Evolutionary conservation across 805 yeast species (phyloP).

Genomic region (Zygosaccharomyces bailii): DNA sequence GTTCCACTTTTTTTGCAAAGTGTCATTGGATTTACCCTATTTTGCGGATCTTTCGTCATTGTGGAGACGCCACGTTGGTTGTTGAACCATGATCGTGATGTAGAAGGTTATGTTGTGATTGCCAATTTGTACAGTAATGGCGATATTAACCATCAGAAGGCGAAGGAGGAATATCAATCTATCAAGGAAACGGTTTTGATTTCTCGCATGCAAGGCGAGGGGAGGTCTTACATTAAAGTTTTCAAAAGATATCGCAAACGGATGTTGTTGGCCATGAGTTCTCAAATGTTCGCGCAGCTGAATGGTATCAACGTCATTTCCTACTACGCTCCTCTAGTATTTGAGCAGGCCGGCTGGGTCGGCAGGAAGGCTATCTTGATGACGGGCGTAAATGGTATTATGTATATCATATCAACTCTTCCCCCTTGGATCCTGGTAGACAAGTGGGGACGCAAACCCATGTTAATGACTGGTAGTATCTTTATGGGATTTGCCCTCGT

Average conservation of each 20-base stretch:
- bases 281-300: conserved; percentile 89
- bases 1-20: conserved; percentile 75
- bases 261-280: conserved; percentile 81
- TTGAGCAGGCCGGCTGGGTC: conserved; percentile 92
- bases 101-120: conserved; percentile 80
- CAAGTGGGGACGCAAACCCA: conserved; percentile 87
- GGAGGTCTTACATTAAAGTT: conserved; percentile 66
- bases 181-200: conserved; percentile 78
- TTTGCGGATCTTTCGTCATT: conserved; percentile 70
- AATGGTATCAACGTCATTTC: conserved; percentile 92
- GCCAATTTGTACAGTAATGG: conserved; percentile 81
- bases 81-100: conserved; percentile 71
- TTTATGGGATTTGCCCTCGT: conserved; percentile 72
- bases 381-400: conserved; percentile 76
- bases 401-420: conserved; percentile 62
- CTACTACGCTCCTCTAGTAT: conserved; percentile 89
- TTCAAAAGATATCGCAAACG: conserved; percentile 72
- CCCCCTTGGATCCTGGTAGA: conserved; percentile 93
- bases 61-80: conserved; percentile 93
- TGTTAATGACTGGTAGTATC: conserved; percentile 72
- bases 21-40: conserved; percentile 62
- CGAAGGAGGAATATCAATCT: conserved; percentile 68
- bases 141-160: conserved; percentile 62
- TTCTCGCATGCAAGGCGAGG: conserved; percentile 76
- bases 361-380: conserved; percentile 84